A percentile compares a stretch with the other conserved stretches of the same genome.
Evolutionary conservation across 441 rosid genomes (phyloP).

Genomic region (Capsella rubella): DNA sequence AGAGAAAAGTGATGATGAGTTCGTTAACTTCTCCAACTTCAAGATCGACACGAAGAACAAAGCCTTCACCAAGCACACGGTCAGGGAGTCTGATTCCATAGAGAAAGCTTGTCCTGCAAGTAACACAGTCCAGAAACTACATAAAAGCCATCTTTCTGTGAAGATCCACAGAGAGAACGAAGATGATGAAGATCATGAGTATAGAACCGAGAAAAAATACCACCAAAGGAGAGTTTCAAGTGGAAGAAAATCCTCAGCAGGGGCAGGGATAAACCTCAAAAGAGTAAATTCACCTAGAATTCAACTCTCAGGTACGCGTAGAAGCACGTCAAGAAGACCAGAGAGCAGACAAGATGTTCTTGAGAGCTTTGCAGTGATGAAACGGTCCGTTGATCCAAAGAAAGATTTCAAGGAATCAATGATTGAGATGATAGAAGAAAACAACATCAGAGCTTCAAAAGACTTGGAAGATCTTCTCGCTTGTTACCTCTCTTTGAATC

Average conservation of each 20-base stretch:
- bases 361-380: conserved; percentile 64
- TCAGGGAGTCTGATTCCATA: conserved; percentile 34
- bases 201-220: conserved; percentile 8
- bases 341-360: conserved; percentile 46
- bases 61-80: conserved; percentile 31
- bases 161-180: conserved; percentile 32
- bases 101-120: conserved; percentile 40
- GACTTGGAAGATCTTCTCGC: conserved; percentile 80
- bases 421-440: conserved; percentile 79
- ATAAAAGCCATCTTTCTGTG: conserved; percentile 33
- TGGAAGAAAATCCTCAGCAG: conserved; percentile 51
- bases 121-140: conserved; percentile 31
- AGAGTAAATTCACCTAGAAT: conserved; percentile 64
- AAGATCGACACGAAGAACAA: conserved; percentile 48
- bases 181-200: conserved; percentile 10
- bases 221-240: conserved; percentile 16
- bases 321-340: conserved; percentile 46
- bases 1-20: conserved; percentile 33
- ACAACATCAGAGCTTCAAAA: conserved; percentile 57
- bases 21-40: conserved; percentile 50
- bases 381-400: conserved; percentile 63
- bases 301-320: conserved; percentile 45
- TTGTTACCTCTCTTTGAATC: conserved; percentile 65
- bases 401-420: conserved; percentile 77
- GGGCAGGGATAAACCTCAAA: conserved; percentile 65